Conservation (phyloP, 1,284 basidiomycete species). For the Cryptococcus jaspeensis region DNA sequence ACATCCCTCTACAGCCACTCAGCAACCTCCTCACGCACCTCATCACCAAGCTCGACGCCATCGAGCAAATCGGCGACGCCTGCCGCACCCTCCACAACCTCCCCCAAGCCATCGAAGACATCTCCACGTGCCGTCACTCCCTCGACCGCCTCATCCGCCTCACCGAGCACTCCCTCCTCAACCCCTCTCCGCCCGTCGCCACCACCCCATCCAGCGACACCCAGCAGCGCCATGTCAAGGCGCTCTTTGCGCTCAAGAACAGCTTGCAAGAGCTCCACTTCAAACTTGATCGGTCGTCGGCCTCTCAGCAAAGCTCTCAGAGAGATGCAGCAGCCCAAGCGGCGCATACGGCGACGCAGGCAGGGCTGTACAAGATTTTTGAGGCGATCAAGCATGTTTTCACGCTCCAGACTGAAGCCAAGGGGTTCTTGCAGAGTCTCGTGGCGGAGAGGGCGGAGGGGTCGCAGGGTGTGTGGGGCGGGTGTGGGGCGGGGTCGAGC, state of each 20-base stretch:
- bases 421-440: too few relatives aligned
- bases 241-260: not conserved
- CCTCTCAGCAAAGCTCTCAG: not conserved
- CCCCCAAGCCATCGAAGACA: constrained; percentile 13
- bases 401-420: too few relatives aligned
- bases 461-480: too few relatives aligned
- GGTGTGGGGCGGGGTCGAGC: too few relatives aligned
- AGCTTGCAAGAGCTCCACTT: constrained; percentile 2
- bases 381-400: too few relatives aligned
- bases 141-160: not conserved
- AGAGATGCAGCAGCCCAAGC: too few relatives aligned
- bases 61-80: constrained; percentile 15
- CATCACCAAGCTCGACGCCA: constrained; percentile 16
- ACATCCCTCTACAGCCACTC: constrained; percentile 11
- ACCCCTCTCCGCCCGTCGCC: not conserved
- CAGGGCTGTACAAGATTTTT: too few relatives aligned
- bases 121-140: constrained; percentile 9
- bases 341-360: too few relatives aligned
- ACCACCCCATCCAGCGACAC: not conserved
- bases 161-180: too few relatives aligned
- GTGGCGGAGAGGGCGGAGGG: too few relatives aligned
- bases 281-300: not conserved
- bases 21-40: constrained; percentile 23
- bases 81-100: constrained; percentile 10
- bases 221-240: not conserved